These are phyloP conservation scores for Ophidiomyces ophidiicola DNA, from an alignment of 2,329 filamentous ascomycete species.

Conservation along the genomic window DNA sequence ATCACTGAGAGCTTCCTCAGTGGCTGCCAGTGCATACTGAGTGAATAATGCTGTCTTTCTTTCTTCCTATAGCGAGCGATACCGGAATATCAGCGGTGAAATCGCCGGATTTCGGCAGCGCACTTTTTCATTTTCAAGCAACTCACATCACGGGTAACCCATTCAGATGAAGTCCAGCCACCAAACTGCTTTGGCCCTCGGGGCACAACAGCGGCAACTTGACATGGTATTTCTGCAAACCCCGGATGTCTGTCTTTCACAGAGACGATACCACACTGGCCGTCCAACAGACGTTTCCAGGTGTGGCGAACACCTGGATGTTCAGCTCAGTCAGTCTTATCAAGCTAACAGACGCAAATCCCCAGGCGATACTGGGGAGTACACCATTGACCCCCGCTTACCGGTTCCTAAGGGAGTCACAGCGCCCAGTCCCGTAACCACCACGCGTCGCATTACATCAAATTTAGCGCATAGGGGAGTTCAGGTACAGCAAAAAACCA, in stretches of 20 bases:
- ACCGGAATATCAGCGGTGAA: too few species aligned
- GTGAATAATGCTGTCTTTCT: constrained; percentile 83
- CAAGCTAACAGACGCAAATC: background rate
- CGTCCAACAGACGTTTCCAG: constrained; percentile 69
- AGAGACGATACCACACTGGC: constrained; percentile 69
- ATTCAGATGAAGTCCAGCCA: constrained; percentile 34
- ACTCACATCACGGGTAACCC: constrained; percentile 33
- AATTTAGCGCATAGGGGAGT: constrained; percentile 2
- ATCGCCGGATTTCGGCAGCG: too few species aligned
- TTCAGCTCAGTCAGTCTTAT: constrained; percentile 8
- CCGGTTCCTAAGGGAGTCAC: constrained; percentile 73
- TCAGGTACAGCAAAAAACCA: background rate
- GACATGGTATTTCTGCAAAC: constrained; percentile 68
- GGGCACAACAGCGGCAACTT: constrained; percentile 73
- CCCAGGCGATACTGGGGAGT: background rate
- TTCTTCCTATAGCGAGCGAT: constrained; percentile 41
- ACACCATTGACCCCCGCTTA: constrained; percentile 26
- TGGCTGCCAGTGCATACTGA: constrained; percentile 79
- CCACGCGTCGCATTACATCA: constrained; percentile 49
- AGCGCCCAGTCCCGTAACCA: constrained; percentile 71
- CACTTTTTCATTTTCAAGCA: constrained; percentile 14
- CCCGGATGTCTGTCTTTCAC: constrained; percentile 49
- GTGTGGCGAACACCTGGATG: constrained; percentile 53
- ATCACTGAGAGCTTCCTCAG: constrained; percentile 74
- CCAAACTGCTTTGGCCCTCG: constrained; percentile 37